These are phyloP conservation scores for Metarhizium brunneum DNA, from an alignment of 2,329 filamentous ascomycete genomes.

Conservation along the genomic window DNA sequence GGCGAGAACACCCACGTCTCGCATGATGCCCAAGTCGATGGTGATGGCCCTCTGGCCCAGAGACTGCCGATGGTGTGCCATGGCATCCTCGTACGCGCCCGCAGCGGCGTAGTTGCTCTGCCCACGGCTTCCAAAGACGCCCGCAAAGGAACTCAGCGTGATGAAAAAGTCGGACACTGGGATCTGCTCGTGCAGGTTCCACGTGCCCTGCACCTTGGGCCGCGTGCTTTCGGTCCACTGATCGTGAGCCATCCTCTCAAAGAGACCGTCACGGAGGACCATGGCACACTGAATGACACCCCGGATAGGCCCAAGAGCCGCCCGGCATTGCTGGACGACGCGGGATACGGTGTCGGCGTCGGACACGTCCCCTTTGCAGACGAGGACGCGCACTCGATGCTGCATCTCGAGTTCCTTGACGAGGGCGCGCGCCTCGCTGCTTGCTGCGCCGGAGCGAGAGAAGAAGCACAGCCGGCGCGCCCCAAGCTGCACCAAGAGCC, in stretches of 20 bases:
- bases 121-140: constrained; percentile 37
- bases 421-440: neutral
- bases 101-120: constrained; percentile 41
- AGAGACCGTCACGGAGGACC: constrained; percentile 11
- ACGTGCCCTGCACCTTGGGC: constrained; percentile 30
- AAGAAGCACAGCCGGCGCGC: neutral
- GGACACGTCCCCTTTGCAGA: neutral
- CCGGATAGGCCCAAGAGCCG: constrained; percentile 13
- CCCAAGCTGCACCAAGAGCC: neutral
- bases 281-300: constrained; percentile 14
- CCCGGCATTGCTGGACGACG: neutral
- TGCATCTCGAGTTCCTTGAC: neutral
- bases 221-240: constrained; percentile 20
- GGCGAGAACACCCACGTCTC: neutral
- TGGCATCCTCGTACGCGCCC: constrained; percentile 30
- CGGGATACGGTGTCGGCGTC: neutral
- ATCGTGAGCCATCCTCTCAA: constrained; percentile 25
- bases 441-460: neutral
- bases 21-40: neutral
- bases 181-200: constrained; percentile 26
- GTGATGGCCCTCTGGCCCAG: neutral
- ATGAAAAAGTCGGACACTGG: constrained; percentile 26
- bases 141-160: constrained; percentile 30
- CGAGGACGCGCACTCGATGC: neutral
- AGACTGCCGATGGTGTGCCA: constrained; percentile 21